A percentile compares a stretch with the other conserved stretches of the same genome.
phyloP scores from a whole-genome alignment of 345 rosid species.

The Brassica carinata region DNA sequence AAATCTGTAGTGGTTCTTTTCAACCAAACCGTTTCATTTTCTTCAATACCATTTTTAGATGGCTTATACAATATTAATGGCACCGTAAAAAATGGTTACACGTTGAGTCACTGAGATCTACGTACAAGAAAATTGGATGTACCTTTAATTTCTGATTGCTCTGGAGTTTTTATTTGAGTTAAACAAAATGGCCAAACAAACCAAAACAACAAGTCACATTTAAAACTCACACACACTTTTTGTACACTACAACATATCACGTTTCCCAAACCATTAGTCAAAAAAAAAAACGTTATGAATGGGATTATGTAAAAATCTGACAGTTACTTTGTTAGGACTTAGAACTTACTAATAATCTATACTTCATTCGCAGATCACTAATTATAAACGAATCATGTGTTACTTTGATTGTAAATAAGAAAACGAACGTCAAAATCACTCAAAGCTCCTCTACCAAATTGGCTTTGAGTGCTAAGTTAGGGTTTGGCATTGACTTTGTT shows the following conservation, averaged over 20 bases:
- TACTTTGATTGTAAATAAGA: not conserved
- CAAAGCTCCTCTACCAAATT: conserved; percentile 32
- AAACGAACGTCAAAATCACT: conserved; percentile 43
- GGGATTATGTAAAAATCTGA: conserved; percentile 8
- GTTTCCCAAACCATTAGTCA: conserved; percentile 7
- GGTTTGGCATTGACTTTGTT: conserved; percentile 39
- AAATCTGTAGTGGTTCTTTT: not conserved
- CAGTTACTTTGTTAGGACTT: conserved; percentile 18
- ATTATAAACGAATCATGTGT: not conserved
- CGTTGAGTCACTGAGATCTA: not conserved
- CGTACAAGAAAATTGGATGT: not conserved
- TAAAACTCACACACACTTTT: conserved; percentile 1
- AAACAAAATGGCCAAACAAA: not conserved
- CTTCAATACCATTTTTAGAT: not conserved
- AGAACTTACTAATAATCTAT: not conserved
- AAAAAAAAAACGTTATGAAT: conserved; percentile 25
- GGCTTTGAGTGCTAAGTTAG: conserved; percentile 42
- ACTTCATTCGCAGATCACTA: not conserved
- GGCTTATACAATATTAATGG: not conserved
- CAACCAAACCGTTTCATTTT: not conserved
- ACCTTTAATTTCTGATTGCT: not conserved
- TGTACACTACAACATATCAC: not conserved
- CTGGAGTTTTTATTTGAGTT: not conserved
- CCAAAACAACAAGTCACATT: conserved; percentile 9
- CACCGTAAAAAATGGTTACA: not conserved